These are phyloP conservation scores for Lentinula aciculospora DNA, from an alignment of 768 basidiomycete genomes.

Conservation along the genomic window DNA sequence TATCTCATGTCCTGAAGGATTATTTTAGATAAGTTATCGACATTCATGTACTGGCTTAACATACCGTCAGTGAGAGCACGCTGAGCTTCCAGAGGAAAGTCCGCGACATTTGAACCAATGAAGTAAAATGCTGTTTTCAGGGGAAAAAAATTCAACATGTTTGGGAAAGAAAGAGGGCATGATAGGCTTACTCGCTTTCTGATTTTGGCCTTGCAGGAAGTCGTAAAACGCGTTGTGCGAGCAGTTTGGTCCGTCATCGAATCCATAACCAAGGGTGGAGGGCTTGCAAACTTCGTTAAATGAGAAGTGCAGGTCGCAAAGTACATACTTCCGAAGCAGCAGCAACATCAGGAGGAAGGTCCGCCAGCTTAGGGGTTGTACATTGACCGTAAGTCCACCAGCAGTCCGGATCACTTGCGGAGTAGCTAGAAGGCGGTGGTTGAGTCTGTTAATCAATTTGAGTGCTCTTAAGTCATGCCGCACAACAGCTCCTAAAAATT, in stretches of 20 bases:
- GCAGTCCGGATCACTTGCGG: conserved; percentile 39
- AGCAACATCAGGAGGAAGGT: conserved; percentile 37
- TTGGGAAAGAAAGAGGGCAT: not conserved
- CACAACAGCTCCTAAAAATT: not conserved
- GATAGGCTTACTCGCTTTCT: conserved; percentile 49
- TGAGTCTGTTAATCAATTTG: not conserved
- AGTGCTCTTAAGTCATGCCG: not conserved
- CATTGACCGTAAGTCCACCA: conserved; percentile 38
- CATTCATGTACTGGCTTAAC: not conserved
- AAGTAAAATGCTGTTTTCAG: conserved; percentile 48
- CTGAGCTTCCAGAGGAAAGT: conserved; percentile 52
- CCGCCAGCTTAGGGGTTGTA: conserved; percentile 37
- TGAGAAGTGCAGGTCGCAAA: not conserved
- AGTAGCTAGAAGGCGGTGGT: not conserved
- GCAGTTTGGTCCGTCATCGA: conserved; percentile 65
- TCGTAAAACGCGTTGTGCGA: conserved; percentile 60
- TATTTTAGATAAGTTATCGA: not conserved
- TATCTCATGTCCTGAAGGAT: conserved; percentile 39
- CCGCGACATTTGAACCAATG: conserved; percentile 52
- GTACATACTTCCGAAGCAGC: conserved; percentile 39
- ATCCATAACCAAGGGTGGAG: conserved; percentile 50
- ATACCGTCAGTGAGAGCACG: conserved; percentile 41
- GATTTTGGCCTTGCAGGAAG: conserved; percentile 42
- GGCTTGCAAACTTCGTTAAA: not conserved
- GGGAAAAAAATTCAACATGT: not conserved